Conservation (phyloP, 257 asterid species). For the Eustoma russellianum region DNA sequence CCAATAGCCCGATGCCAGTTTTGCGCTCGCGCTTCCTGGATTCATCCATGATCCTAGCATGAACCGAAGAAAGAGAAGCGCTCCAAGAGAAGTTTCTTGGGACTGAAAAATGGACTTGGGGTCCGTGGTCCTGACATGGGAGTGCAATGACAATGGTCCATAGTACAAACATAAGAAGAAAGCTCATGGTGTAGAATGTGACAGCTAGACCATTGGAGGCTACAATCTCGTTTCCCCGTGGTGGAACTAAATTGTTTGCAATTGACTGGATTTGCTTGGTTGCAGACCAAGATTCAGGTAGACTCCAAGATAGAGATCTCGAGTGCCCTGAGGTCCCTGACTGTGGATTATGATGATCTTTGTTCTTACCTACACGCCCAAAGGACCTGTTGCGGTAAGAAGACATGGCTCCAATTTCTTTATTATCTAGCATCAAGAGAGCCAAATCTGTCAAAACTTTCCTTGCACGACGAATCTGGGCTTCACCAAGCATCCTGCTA, state of each 20-base stretch:
- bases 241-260: constrained; percentile 54
- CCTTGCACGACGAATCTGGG: constrained; percentile 74
- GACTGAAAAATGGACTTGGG: constrained; percentile 42
- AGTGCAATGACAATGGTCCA: constrained; percentile 85
- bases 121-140: constrained; percentile 87
- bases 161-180: constrained; percentile 58
- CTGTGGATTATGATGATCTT: constrained; percentile 40
- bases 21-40: constrained; percentile 65
- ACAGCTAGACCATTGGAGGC: constrained; percentile 56
- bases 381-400: constrained; percentile 70
- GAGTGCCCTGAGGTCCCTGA: constrained; percentile 80
- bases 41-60: constrained; percentile 52
- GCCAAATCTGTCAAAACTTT: constrained; percentile 75
- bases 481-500: constrained; percentile 45
- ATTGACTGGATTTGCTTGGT: constrained; percentile 82
- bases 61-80: constrained; percentile 44
- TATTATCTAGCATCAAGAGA: constrained; percentile 69
- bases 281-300: constrained; percentile 84
- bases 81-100: constrained; percentile 77
- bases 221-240: constrained; percentile 53
- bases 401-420: constrained; percentile 49
- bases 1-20: constrained; percentile 50
- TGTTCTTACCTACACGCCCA: constrained; percentile 46
- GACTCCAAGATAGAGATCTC: constrained; percentile 92
- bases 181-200: constrained; percentile 63